phyloP scores from a whole-genome alignment of 179 eudicot species.

The Beta lomatogona region DNA sequence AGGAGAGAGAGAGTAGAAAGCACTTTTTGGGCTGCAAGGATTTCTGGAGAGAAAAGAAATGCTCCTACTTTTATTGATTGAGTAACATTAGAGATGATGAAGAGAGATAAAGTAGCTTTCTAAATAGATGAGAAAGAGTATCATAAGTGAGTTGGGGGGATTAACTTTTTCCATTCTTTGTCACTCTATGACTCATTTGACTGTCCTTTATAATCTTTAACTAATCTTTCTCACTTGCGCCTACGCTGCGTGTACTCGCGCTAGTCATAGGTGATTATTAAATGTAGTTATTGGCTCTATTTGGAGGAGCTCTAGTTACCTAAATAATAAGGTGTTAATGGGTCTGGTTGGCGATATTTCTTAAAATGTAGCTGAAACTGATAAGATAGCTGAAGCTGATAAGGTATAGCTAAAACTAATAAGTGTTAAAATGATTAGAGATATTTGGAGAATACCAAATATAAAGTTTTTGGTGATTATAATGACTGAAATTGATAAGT shows the following conservation, averaged over 20 bases:
- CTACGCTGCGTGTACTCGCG: background rate
- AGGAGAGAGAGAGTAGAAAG: conserved; percentile 24
- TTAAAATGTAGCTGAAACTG: too few species aligned
- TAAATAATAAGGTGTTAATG: too few species aligned
- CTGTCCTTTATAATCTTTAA: conserved; percentile 34
- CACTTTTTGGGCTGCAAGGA: conserved; percentile 52
- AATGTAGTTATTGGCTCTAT: too few species aligned
- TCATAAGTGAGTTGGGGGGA: background rate
- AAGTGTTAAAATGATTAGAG: too few species aligned
- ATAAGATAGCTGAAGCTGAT: too few species aligned
- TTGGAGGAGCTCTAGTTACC: too few species aligned
- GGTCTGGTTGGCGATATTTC: too few species aligned
- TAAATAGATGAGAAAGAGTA: conserved; percentile 26
- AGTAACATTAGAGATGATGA: conserved; percentile 39
- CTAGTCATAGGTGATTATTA: background rate
- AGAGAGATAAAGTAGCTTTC: conserved; percentile 42
- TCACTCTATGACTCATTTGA: conserved; percentile 32
- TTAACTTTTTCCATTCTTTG: conserved; percentile 21
- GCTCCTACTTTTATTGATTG: conserved; percentile 15
- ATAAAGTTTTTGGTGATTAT: too few species aligned
- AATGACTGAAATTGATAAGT: too few species aligned
- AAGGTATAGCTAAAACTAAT: too few species aligned
- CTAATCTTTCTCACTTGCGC: background rate
- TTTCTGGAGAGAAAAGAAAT: conserved; percentile 43
- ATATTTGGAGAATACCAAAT: too few species aligned